Evolutionary conservation across 2,329 filamentous ascomycete species (phyloP), one percentile per base, ranked within the genome.

Genomic region (Aureobasidium lini): DNA sequence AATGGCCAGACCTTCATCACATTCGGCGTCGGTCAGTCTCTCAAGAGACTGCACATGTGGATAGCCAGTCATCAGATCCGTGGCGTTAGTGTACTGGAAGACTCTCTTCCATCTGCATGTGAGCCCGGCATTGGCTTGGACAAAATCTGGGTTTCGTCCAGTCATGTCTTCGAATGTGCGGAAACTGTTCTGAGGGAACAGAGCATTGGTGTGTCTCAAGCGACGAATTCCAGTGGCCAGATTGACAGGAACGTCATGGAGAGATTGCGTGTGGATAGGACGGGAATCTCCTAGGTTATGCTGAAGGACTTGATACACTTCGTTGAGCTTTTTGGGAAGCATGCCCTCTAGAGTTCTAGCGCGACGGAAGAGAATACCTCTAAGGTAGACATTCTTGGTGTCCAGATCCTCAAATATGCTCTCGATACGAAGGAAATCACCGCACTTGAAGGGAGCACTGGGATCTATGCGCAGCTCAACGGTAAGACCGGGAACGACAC

Each of bases 51-150:
- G 49, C 42, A 59, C 31, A 4, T 48, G 10, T 9, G 47, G 49
- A 11, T 50, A 32, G 29, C 44, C 29, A 4, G 28, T 58, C n/a
- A 6, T 39, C n/a, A 54, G 29, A 31, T 64, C 42, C 44, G 15
- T 44, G 13, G 16, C 15, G 11, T 29, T 42, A 18, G 32, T 9
- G 64, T 73, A 74, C 36, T 69, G 64, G 0, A 72, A 60, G 3
- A 71, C 66, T 32, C 71, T 75, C 29, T 75, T 77, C 77, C 79
- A 85, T 3, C 84, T 75, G 58, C 80, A 83, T 4, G 81, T 77
- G 1, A 86, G 66, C 0, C 70, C 66, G 0, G 73, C 77, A 13
- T 70, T 64, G 1, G 68, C 60, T 10, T 68, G 64, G 0, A 69
- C 60, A 1, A 64, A 63, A 11, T 65, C 65, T 0, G 49, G 10